Percentiles rank a stretch among this genome's conserved stretches.
Evolutionary conservation across 306 rosid species (phyloP).

Genomic region (Vigna nakashimae): DNA sequence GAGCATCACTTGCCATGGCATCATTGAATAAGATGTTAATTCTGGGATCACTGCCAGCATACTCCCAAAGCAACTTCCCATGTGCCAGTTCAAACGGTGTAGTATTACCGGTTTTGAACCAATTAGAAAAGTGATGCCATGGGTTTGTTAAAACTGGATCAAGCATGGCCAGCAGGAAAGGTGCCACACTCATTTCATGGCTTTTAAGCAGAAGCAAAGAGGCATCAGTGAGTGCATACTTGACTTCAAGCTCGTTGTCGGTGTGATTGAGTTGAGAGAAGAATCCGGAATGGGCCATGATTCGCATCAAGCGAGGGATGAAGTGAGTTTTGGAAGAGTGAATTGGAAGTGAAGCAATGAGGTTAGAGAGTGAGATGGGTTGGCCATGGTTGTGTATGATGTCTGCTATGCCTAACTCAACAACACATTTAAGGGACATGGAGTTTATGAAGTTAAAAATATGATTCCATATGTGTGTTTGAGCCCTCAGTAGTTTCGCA

Average conservation of each 20-base stretch:
- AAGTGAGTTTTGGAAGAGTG: background rate
- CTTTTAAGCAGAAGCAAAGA: background rate
- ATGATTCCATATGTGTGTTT: constrained; percentile 33
- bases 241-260: background rate
- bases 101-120: too few species aligned
- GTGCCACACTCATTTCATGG: background rate
- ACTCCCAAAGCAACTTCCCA: too few species aligned
- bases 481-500: constrained; percentile 33
- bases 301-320: constrained; percentile 36
- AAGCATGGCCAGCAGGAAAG: background rate
- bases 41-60: too few species aligned
- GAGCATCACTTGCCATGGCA: too few species aligned
- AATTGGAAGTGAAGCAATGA: constrained; percentile 34
- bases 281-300: constrained; percentile 28
- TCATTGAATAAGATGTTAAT: too few species aligned
- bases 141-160: constrained; percentile 1
- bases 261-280: background rate
- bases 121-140: background rate
- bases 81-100: too few species aligned
- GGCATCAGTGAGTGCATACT: background rate
- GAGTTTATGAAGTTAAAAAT: constrained; percentile 38
- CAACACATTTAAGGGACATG: constrained; percentile 38
- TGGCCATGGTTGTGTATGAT: constrained; percentile 37
- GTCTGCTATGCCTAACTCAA: constrained; percentile 44
- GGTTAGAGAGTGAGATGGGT: constrained; percentile 30